Evolutionary conservation across 169 alveolate genomes (phyloP), one percentile per base, ranked within the genome.

Genomic region (Plasmodium berghei): DNA sequence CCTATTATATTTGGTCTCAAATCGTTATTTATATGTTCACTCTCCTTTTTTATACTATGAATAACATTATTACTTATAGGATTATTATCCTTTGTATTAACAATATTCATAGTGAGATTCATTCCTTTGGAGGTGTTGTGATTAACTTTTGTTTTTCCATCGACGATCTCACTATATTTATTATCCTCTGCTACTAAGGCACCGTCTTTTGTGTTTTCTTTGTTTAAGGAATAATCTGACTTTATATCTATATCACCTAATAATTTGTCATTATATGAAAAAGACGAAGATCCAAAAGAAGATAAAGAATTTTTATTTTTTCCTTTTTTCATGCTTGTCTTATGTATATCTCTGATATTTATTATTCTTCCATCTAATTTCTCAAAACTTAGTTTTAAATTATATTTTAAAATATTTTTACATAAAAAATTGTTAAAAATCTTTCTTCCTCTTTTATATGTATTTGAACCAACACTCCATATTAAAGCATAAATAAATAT

Each of bases 381-480:
- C 62, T 83, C 83, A 34, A 83, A 83, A 12, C 66, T 83, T 56
- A 83, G 18, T 49, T 83, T 83, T 64, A 83, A 67, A 12, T 83
- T 83, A 42, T 83, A 72, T 48, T 62, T 83, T 49, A 83, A 55
- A 83, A 83, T 83, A 42, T 83, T 48, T 59, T 34, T 20, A 54
- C 90, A 83, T 22, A 83, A 52, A 48, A 83, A 83, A 16, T 83
- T 64, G 16, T 67, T 83, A 67, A 83, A 83, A 9, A 83, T 83
- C 45, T 83, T 83, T 56, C 90, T 34, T 24, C 90, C 90, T 52
- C 90, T 67, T 67, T 83, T 83, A 72, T 83, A 83, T 5, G 85
- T 83, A 67, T 83, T 83, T 20, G 90, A 83, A 16, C 90, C 90
- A n/a, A 83, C 83, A 16, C 63, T 67, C 90, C 90, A 83, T 14